Conservation (phyloP, 1,284 basidiomycete genomes). For the Leccinum griseonigrum region DNA sequence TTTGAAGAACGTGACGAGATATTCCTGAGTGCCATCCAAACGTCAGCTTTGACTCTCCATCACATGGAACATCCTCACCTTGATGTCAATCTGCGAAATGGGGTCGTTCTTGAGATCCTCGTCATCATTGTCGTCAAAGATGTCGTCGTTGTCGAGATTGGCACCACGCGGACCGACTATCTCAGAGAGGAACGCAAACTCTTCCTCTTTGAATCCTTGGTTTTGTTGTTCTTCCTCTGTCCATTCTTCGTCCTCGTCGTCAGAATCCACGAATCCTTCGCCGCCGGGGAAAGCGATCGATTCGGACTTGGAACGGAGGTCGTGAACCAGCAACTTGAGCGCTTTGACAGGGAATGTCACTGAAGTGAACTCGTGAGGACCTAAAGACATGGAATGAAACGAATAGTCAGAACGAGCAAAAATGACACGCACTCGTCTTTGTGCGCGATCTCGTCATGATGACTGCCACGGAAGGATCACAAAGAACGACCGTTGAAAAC, state of each 20-base stretch:
- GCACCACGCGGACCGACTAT: slow-evolving; percentile 65
- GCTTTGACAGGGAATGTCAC: slow-evolving; percentile 90
- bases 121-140: slow-evolving; percentile 69
- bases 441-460: slow-evolving; percentile 96
- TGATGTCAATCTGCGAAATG: slow-evolving; percentile 86
- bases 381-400: slow-evolving; percentile 38
- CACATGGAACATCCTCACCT: slow-evolving; percentile 44
- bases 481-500: slow-evolving; percentile 17
- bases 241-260: slow-evolving; percentile 91
- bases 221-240: slow-evolving; percentile 69
- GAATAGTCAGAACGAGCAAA: slow-evolving; percentile 10
- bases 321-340: slow-evolving; percentile 85
- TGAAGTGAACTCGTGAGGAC: slow-evolving; percentile 81
- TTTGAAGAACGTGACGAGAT: slow-evolving; percentile 66
- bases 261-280: slow-evolving; percentile 61
- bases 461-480: slow-evolving; percentile 45
- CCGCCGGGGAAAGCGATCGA: slow-evolving; percentile 59
- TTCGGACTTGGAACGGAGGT: slow-evolving; percentile 75
- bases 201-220: slow-evolving; percentile 58
- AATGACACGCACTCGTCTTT: slow-evolving; percentile 64
- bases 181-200: slow-evolving; percentile 66
- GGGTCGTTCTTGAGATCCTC: slow-evolving; percentile 88
- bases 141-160: slow-evolving; percentile 71
- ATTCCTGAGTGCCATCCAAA: slow-evolving; percentile 44
- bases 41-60: background rate